Evolutionary conservation across 331 rosid species (phyloP), one percentile per base, ranked within the genome.

Genomic region (Quercus lobata): DNA sequence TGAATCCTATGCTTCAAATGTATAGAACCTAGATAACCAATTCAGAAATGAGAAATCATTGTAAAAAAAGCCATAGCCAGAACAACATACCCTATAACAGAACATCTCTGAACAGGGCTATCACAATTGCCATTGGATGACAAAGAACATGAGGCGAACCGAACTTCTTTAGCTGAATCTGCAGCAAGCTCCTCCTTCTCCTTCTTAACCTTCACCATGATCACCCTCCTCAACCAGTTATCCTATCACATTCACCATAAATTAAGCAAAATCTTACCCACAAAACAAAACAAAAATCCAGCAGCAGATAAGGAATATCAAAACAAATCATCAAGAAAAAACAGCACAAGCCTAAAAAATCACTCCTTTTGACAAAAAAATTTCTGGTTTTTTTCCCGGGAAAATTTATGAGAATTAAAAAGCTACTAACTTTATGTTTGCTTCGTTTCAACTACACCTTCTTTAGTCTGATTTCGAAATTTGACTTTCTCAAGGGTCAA

Each of bases 61-160:
- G 54, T 57, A 77, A 12, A 68, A 19, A 19, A 72, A 44, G 32
- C 25, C 73, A 17, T n/a, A 60, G 70, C 49, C 22, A 34, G 41
- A 78, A 83, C 25, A 54, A n/a, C 74, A 69, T 79, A 87, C 90
- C 75, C 77, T 21, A 84, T 6, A 73, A 6, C 56, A 27, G 84
- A 72, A 1, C 83, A 17, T 79, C 86, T 72, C 37, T 25, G 24
- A 72, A 27, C 24, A 76, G 69, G 58, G 37, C 78, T 22, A 29
- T 79, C 68, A 7, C 53, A 66, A 24, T 63, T 79, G 29, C 74
- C 74, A 72, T 66, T 24, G 16, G 76, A 80, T 32, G 79, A 21
- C 61, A 84, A 81, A 73, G 77, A 78, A 37, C 83, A 61, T 3
- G 77, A 69, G 7, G 73, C 76, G 14, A 75, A 65, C 16, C 14